A percentile compares a stretch with the other conserved stretches of the same genome.
phyloP scores from a whole-genome alignment of 2,329 filamentous ascomycete genomes.

The Ophiostoma perfectum region DNA sequence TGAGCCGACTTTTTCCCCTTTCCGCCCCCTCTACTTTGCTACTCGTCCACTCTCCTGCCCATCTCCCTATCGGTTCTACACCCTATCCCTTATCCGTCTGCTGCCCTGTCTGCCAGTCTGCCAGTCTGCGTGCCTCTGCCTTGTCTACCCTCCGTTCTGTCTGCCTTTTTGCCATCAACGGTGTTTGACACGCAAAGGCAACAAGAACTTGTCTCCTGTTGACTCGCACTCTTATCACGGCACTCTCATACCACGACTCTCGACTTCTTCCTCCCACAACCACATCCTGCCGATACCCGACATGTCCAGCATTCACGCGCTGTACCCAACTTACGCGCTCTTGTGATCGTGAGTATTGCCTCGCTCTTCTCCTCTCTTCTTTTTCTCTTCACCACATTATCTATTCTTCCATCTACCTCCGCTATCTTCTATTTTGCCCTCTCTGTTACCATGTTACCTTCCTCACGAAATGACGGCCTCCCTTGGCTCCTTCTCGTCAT shows the following conservation, averaged over 20 bases:
- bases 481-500: neutral
- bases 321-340: constrained; percentile 12
- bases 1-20: neutral
- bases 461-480: neutral
- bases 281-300: neutral
- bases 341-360: neutral
- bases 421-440: neutral
- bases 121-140: neutral
- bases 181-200: neutral
- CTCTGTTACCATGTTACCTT: neutral
- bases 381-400: neutral
- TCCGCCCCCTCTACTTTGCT: neutral
- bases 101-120: neutral
- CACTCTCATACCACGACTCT: neutral
- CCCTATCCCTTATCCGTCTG: neutral
- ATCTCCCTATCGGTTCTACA: neutral
- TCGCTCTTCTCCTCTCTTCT: neutral
- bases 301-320: constrained; percentile 20
- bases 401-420: neutral
- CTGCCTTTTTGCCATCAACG: neutral
- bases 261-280: neutral
- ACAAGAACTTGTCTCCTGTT: too few species aligned
- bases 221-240: too few species aligned
- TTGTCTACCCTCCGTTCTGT: neutral
- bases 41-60: neutral